Conservation (phyloP, 495 filamentous ascomycete species). For the Xylaria curta region DNA sequence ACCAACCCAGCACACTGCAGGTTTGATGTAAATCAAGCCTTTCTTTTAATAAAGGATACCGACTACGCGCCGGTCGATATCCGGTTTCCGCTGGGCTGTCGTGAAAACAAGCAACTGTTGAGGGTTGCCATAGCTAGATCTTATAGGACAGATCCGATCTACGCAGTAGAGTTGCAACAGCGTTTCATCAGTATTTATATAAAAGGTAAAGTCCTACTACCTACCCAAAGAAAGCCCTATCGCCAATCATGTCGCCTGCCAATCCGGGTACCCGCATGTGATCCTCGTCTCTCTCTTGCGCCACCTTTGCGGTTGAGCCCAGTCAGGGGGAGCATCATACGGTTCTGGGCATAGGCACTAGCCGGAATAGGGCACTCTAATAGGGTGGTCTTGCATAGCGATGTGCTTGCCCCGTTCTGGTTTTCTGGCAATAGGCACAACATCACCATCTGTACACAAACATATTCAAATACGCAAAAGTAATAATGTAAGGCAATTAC, state of each 20-base stretch:
- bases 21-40: slow-evolving; percentile 20
- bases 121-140: slow-evolving; percentile 23
- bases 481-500: slow-evolving; percentile 2
- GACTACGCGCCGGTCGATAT: slow-evolving; percentile 1
- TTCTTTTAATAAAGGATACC: slow-evolving; percentile 12
- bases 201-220: slow-evolving; percentile 28
- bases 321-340: background rate
- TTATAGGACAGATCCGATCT: slow-evolving; percentile 27
- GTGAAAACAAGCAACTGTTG: slow-evolving; percentile 8
- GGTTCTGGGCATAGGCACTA: background rate
- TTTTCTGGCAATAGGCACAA: background rate
- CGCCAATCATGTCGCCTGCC: slow-evolving; percentile 17
- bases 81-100: slow-evolving; percentile 13
- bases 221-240: slow-evolving; percentile 13
- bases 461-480: background rate
- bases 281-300: background rate
- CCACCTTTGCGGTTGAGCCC: background rate
- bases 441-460: slow-evolving; percentile 7
- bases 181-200: slow-evolving; percentile 25
- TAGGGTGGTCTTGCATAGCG: slow-evolving; percentile 11
- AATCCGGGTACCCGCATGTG: background rate
- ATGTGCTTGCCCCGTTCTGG: background rate
- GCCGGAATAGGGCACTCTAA: slow-evolving; percentile 6
- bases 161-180: slow-evolving; percentile 22
- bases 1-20: slow-evolving; percentile 23